Evolutionary conservation across 139 green algal genomes (phyloP), one percentile per base, ranked within the genome.

Genomic region (Auxenochlorella pyrenoidosa): DNA sequence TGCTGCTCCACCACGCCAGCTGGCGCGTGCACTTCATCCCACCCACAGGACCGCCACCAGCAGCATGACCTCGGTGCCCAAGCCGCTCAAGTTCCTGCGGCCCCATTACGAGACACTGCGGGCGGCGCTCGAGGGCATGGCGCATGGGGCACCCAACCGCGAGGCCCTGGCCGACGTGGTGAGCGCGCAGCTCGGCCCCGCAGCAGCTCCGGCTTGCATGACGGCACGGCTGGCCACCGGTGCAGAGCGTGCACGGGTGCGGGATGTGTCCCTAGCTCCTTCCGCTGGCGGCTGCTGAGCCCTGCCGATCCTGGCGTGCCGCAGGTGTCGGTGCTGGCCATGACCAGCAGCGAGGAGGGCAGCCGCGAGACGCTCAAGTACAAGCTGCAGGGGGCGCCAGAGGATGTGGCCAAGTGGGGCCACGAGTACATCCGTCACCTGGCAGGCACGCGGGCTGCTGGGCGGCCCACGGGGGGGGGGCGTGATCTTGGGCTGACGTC

Each of bases 11-110:
- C 40, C 21, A 4, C 22, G 38, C 28, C 73, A 12, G 34, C 68
- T 40, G 32, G 16, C 15, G 66, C 66, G 65, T 78, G 68, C 68
- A 12, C 22, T 28, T 24, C 10, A 66, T 43, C 72, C 32, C 60
- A 21, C 28, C 76, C 21, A 19, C 81, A 76, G 91, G 34, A 95
- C 87, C 28, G 93, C 98, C 47, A 99, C 97, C 12, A 97, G 95
- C 30, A 98, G 95, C 54, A 99, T 99, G 98, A 99, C 97, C 21
- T 96, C 94, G 26, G 98, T 99, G 21, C 98, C 98, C 32, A 99
- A 99, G 93, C 98, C 98, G 3, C 92, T 99, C 34, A 99, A 99
- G 93, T 99, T 99, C 89, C 94, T 99, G 72, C 91, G 94, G 12
- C 88, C 93, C 0, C 96, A 99, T 90, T 97, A 98, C 51, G 91